These are phyloP conservation scores for Cladophialophora immunda DNA, from an alignment of 2,329 filamentous ascomycete species.

Conservation along the genomic window DNA sequence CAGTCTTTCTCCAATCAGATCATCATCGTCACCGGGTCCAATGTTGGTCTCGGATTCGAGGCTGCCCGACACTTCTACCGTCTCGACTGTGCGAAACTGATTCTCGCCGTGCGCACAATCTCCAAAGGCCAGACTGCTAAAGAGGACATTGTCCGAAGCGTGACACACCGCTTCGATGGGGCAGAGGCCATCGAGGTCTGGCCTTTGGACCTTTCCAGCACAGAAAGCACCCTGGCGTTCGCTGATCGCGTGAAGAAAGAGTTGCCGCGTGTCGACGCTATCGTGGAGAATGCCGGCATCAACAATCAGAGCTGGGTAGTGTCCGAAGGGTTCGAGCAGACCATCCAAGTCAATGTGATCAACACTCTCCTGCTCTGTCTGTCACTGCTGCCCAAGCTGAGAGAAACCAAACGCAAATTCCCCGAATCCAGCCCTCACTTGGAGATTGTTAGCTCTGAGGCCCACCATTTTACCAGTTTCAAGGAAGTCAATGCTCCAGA, in stretches of 20 bases:
- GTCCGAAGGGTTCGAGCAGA: conserved; percentile 37
- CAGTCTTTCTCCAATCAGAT: conserved; percentile 43
- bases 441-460: conserved; percentile 40
- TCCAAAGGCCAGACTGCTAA: conserved; percentile 57
- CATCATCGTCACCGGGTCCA: conserved; percentile 60
- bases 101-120: conserved; percentile 55
- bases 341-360: conserved; percentile 44
- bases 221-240: conserved; percentile 45
- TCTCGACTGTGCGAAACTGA: conserved; percentile 52
- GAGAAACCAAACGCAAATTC: conserved; percentile 33
- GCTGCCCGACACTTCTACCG: conserved; percentile 54
- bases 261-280: conserved; percentile 47
- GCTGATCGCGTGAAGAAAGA: conserved; percentile 43
- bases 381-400: conserved; percentile 39
- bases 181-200: conserved; percentile 53
- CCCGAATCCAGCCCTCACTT: conserved; percentile 35
- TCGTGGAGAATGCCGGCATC: conserved; percentile 52
- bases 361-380: conserved; percentile 42
- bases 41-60: conserved; percentile 58
- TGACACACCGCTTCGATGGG: conserved; percentile 35
- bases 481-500: conserved; percentile 34
- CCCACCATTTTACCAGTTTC: conserved; percentile 38
- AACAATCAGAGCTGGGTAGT: conserved; percentile 39
- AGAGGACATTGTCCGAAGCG: conserved; percentile 49
- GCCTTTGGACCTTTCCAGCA: conserved; percentile 54